Base-by-base conservation (phyloP, 257 asterid species). In the Fraxinus quadrangulata region DNA sequence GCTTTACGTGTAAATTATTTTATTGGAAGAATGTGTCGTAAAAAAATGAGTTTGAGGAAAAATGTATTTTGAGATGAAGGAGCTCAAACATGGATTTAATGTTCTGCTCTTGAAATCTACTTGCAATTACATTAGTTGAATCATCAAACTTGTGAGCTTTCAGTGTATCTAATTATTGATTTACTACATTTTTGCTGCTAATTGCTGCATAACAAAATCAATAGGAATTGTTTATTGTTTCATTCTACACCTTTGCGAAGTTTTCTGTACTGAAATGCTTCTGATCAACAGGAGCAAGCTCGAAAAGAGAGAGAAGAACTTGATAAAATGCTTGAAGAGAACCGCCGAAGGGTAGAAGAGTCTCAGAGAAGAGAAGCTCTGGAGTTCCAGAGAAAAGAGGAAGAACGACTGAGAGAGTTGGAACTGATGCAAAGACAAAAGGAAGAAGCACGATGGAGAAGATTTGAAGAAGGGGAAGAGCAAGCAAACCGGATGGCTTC, bases 321-420 rank as follows among this genome's bases (percentile, higher is more conserved):
- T 36, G 98, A 94, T 75, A 94, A 91, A 85, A 91, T 94, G 97
- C 94, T 94, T 34, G 98, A 91, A 84, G 98, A 94, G 88, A 94
- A 94, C 77, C 89, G 81, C 0, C 89, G 98, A 86, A 88, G 96
- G 76, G 98, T 94, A 36, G 97, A 94, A 88, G 98, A 94, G 85
- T 83, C 98, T 68, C 98, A 94, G 83, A 88, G 89, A 80, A 86
- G 91, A 84, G 86, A 90, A 87, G 98, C 98, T 72, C 51, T 91
- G 74, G 97, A 94, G 79, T 90, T 80, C 69, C 96, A 89, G 83
- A 78, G 92, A 4, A 88, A 91, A 86, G 98, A 94, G 86, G 97
- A 90, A 82, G 98, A 94, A 73, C 85, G 97, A 63, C 92, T 87
- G 73, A 83, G 92, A 14, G 97, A 92, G 85, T 54, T 94, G 87